Base-by-base conservation (phyloP, 352 stramenopile species). In the Phytophthora citrophthora region DNA sequence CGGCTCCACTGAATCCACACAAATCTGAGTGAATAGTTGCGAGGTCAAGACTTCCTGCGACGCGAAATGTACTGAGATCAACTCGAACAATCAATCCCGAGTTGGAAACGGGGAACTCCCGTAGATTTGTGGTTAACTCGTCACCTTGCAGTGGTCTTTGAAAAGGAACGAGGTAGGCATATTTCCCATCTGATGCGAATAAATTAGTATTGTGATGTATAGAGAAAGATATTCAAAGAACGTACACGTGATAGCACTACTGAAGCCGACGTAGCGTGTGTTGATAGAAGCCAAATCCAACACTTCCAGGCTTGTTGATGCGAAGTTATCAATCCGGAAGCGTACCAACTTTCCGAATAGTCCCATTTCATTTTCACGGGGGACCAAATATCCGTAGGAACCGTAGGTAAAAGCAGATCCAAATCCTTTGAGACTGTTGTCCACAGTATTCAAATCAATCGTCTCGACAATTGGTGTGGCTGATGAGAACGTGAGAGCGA, bases 341-440 rank as follows among this genome's bases (percentile, higher is more conserved):
- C 82, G 78, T 20, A 91, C 79, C 11, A 93, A 56, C 32, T 88
- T 88, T 3, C 86, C 86, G 26, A 83, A 80, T 2, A 92, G 64
- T 0, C 83, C 83, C 7, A 45, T 53, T 11, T 85, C 76, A 50
- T 91, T 93, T 39, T 83, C 55, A 9, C 67, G 63, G 7, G 85
- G 77, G 13, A 92, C 77, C 46, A 94, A 86, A 66, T 93, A 94
- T 2, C 76, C 83, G 29, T 77, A 92, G 24, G 63, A 69, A 1
- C 72, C 70, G 43, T 89, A 74, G 0, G 75, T 84, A 54, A 92
- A 92, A 5, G 79, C 82, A 1, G 80, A 72, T 0, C 43, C 62
- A 54, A 92, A 94, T 13, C 86, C 86, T 18, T 57, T 72, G 9
- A 93, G 66, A 7, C 48, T 68, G 5, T 72, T 50, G 39, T 79